phyloP scores from a whole-genome alignment of 331 rosid genomes.

The Stylosanthes scabra region DNA sequence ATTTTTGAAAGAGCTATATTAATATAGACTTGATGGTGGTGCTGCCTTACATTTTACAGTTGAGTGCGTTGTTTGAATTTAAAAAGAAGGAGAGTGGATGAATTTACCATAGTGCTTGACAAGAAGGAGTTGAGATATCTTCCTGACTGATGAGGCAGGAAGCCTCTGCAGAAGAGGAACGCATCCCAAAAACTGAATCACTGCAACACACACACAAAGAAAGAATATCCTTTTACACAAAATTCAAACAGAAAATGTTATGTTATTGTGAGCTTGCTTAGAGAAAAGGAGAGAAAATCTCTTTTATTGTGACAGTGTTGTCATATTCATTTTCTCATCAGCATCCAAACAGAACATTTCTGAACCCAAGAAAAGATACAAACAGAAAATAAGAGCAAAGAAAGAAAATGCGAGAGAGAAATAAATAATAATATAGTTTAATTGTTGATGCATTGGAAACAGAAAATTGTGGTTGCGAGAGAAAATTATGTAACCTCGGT shows the following conservation, averaged over 20 bases:
- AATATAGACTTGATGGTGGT: no score
- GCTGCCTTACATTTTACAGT: no score
- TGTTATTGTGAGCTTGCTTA: no score
- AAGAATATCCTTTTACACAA: conserved; percentile 4
- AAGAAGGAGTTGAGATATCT: conserved; percentile 59
- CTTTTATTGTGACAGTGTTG: neutral
- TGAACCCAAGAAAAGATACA: no score
- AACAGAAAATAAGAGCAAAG: neutral
- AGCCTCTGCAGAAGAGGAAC: conserved; percentile 91
- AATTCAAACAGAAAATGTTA: neutral
- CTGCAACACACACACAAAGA: conserved; percentile 47
- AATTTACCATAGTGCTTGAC: conserved; percentile 64
- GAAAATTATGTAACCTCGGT: no score
- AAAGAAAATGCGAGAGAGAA: no score
- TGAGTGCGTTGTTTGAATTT: no score
- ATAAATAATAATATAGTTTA: no score
- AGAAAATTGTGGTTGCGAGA: no score
- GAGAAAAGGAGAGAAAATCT: neutral
- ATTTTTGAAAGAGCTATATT: no score
- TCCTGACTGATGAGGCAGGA: conserved; percentile 81
- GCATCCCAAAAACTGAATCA: conserved; percentile 75
- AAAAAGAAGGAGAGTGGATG: neutral
- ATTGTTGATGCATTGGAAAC: neutral
- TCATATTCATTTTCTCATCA: conserved; percentile 32
- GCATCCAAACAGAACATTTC: conserved; percentile 18